These are phyloP conservation scores for Ustilago lituana DNA, from an alignment of 1,284 basidiomycete species.

Conservation along the genomic window DNA sequence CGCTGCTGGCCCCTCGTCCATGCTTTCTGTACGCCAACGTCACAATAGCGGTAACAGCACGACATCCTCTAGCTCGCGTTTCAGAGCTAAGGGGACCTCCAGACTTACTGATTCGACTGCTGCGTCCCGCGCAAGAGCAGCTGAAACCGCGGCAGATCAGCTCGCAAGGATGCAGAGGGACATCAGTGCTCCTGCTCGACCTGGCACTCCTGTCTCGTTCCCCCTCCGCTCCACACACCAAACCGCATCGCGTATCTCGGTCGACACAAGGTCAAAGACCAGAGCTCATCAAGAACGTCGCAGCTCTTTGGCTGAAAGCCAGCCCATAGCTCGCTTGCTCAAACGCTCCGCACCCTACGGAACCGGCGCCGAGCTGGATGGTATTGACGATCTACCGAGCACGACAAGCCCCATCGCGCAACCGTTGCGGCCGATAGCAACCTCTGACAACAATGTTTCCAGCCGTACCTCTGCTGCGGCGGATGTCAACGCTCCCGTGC, in stretches of 20 bases:
- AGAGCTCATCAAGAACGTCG: conserved; percentile 17
- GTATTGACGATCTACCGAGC: conserved; percentile 86
- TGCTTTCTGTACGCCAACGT: conserved; percentile 19
- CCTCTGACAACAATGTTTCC: conserved; percentile 70
- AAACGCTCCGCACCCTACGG: conserved; percentile 83
- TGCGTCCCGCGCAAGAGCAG: conserved; percentile 47
- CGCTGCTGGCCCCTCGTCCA: neutral
- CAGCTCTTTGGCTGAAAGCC: conserved; percentile 15
- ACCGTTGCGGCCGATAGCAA: conserved; percentile 8
- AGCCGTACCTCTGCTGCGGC: conserved; percentile 51
- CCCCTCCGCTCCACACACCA: conserved; percentile 7
- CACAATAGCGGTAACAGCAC: conserved; percentile 30
- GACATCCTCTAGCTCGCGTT: conserved; percentile 12
- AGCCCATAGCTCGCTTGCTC: conserved; percentile 73
- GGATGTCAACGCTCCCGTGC: neutral
- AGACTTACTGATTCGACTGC: conserved; percentile 51
- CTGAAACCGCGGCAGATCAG: conserved; percentile 48
- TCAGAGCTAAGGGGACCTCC: conserved; percentile 14
- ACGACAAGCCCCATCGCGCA: conserved; percentile 68
- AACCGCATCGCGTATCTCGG: conserved; percentile 28
- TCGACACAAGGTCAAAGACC: conserved; percentile 23
- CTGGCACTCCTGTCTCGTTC: conserved; percentile 40
- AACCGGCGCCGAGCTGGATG: conserved; percentile 91
- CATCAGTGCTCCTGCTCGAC: conserved; percentile 30
- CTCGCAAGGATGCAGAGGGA: conserved; percentile 28